A percentile compares a stretch with the other conserved stretches of the same genome.
Evolutionary conservation across 495 filamentous ascomycete genomes (phyloP).

Genomic region (Aspergillus homomorphus): DNA sequence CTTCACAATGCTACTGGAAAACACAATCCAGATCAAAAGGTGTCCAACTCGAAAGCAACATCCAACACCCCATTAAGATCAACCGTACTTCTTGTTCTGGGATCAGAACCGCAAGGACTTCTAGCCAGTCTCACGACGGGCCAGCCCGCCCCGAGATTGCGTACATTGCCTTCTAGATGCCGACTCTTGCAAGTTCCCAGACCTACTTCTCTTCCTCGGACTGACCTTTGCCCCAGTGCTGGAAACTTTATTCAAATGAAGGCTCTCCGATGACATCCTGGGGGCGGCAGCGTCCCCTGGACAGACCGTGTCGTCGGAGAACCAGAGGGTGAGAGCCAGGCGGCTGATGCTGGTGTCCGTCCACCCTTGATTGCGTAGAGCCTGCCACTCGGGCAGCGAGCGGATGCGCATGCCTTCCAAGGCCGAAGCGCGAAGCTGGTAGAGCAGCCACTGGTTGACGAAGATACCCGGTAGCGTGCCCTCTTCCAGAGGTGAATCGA

Average conservation of each 20-base stretch:
- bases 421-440: constrained; percentile 29
- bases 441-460: constrained; percentile 33
- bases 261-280: too few relatives aligned
- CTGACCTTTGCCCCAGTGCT: neutral
- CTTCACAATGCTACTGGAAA: too few relatives aligned
- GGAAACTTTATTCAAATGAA: neutral
- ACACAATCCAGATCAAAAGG: too few relatives aligned
- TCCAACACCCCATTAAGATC: too few relatives aligned
- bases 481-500: too few relatives aligned
- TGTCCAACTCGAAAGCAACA: too few relatives aligned
- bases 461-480: constrained; percentile 5
- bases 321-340: constrained; percentile 28
- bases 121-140: too few relatives aligned
- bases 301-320: constrained; percentile 17
- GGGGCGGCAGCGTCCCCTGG: too few relatives aligned
- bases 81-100: too few relatives aligned
- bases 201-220: neutral
- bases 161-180: neutral
- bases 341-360: constrained; percentile 24
- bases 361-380: constrained; percentile 20
- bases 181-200: neutral
- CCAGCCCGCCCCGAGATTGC: neutral
- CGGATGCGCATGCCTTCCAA: constrained; percentile 28
- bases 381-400: constrained; percentile 19
- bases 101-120: too few relatives aligned